Evolutionary conservation across 305 asterid species (phyloP).

Genomic region (Ruellia speciosa): DNA sequence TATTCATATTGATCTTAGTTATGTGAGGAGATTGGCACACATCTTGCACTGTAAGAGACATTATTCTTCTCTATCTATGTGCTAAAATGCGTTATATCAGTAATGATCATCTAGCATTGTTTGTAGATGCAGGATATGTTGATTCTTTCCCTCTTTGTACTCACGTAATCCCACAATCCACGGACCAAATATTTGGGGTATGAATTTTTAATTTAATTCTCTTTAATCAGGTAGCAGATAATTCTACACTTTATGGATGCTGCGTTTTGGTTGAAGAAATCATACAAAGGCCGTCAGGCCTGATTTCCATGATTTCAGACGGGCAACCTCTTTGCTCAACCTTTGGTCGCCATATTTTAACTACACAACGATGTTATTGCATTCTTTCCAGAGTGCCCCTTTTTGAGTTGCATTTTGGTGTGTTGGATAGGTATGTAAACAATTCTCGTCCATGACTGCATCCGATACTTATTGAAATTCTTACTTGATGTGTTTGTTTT

Average conservation of each 20-base stretch:
- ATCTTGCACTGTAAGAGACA: too few species aligned
- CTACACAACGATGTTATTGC: constrained; percentile 95
- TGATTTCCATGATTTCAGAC: constrained; percentile 74
- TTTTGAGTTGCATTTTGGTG: constrained; percentile 91
- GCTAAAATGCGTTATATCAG: too few species aligned
- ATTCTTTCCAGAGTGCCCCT: constrained; percentile 92
- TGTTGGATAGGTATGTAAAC: constrained; percentile 62
- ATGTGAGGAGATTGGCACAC: too few species aligned
- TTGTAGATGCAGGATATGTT: neutral
- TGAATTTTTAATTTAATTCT: constrained; percentile 5
- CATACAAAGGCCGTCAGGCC: constrained; percentile 78
- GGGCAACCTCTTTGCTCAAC: constrained; percentile 46
- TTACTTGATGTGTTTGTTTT: constrained; percentile 14
- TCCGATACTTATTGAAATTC: constrained; percentile 1
- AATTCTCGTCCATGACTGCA: neutral
- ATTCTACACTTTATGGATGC: constrained; percentile 94
- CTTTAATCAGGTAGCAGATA: constrained; percentile 59
- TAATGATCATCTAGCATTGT: too few species aligned
- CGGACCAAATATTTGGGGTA: constrained; percentile 2
- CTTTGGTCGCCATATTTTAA: constrained; percentile 68
- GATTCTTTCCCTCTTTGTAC: neutral
- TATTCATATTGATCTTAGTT: neutral
- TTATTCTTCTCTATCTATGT: too few species aligned
- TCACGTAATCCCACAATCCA: neutral
- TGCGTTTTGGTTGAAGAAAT: constrained; percentile 93